phyloP scores from a whole-genome alignment of 1,284 basidiomycete species.

The Coriolopsis trogii region DNA sequence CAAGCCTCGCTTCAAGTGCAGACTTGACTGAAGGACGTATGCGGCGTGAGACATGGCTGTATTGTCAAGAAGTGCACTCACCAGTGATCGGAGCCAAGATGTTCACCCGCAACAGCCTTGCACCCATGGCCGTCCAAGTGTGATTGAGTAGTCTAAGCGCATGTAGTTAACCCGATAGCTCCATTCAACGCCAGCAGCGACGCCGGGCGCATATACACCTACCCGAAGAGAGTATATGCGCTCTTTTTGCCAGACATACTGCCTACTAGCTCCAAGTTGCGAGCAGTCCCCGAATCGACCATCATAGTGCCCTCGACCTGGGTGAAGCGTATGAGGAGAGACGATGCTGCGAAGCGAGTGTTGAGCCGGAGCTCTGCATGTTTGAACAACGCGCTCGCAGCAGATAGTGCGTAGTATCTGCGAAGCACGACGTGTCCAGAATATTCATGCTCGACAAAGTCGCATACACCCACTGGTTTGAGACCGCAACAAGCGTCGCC shows the following conservation, averaged over 20 bases:
- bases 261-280: constrained; percentile 84
- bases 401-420: constrained; percentile 90
- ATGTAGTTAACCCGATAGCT: neutral
- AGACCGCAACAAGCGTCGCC: constrained; percentile 71
- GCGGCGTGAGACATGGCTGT: neutral
- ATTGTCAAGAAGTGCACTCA: constrained; percentile 29
- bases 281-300: constrained; percentile 87
- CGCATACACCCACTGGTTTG: constrained; percentile 69
- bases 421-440: neutral
- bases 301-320: constrained; percentile 89
- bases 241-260: constrained; percentile 72
- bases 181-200: neutral
- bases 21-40: constrained; percentile 46
- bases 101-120: constrained; percentile 76
- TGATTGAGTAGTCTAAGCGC: constrained; percentile 66
- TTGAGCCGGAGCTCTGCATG: constrained; percentile 71
- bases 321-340: constrained; percentile 80
- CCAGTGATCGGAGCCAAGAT: constrained; percentile 85
- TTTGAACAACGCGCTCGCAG: constrained; percentile 84
- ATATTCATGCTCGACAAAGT: neutral
- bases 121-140: constrained; percentile 88
- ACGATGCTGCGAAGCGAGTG: constrained; percentile 67
- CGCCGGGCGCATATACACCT: too few species aligned
- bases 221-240: constrained; percentile 76
- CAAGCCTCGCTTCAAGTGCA: constrained; percentile 79